Conservation (phyloP, 306 rosid species). For the Vigna angularis region DNA sequence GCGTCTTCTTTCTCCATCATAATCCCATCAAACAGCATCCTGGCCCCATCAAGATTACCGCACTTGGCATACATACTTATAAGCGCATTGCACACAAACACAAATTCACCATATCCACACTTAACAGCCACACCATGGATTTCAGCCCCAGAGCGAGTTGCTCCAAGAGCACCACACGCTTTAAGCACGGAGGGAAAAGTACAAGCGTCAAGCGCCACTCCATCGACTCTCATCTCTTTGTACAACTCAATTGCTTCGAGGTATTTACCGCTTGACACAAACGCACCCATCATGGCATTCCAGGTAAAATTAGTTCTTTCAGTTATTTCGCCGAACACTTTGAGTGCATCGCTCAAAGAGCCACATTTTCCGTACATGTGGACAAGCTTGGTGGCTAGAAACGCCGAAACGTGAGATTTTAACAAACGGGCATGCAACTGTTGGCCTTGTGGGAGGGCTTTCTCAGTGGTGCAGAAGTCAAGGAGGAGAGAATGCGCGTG, state of each 20-base stretch:
- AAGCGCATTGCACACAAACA: slow-evolving; percentile 68
- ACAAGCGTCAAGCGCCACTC: slow-evolving; percentile 57
- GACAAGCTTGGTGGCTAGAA: slow-evolving; percentile 66
- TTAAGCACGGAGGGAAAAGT: slow-evolving; percentile 67
- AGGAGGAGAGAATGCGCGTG: slow-evolving; percentile 63
- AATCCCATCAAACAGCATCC: slow-evolving; percentile 58
- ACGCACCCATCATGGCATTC: slow-evolving; percentile 83
- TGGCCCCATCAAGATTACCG: slow-evolving; percentile 57
- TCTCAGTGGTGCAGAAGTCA: slow-evolving; percentile 61
- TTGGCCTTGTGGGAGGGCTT: slow-evolving; percentile 59
- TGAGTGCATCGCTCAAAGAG: slow-evolving; percentile 52
- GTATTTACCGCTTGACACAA: slow-evolving; percentile 58
- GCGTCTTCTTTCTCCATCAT: slow-evolving; percentile 58
- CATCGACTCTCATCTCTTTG: slow-evolving; percentile 59
- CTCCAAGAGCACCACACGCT: slow-evolving; percentile 56
- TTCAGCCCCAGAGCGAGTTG: slow-evolving; percentile 53
- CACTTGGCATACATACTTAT: slow-evolving; percentile 77
- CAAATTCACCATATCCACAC: slow-evolving; percentile 55
- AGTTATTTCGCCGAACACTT: slow-evolving; percentile 65
- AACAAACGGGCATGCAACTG: slow-evolving; percentile 70
- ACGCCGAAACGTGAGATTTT: slow-evolving; percentile 55
- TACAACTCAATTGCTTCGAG: slow-evolving; percentile 58
- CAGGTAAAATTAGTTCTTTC: slow-evolving; percentile 69
- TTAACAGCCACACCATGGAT: slow-evolving; percentile 75
- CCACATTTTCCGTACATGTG: slow-evolving; percentile 72